Percentiles rank a stretch among this genome's conserved stretches.
phyloP scores from a whole-genome alignment of 1,284 basidiomycete species.

The Pascua guehoae region DNA sequence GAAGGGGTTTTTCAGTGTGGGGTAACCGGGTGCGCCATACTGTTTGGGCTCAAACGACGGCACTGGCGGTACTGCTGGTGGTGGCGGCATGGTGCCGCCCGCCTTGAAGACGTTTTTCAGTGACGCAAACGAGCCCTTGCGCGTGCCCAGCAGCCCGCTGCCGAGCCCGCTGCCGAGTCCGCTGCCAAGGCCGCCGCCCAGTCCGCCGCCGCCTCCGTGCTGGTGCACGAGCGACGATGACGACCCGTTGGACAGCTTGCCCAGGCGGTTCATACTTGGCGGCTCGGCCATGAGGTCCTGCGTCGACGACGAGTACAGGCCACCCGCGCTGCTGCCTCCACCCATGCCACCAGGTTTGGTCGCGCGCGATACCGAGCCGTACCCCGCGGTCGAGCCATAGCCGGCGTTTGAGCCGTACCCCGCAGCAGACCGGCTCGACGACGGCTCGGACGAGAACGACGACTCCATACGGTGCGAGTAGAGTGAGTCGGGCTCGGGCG shows the following conservation, averaged over 20 bases:
- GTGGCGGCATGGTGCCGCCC: slow-evolving; percentile 6
- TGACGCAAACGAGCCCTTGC: slow-evolving; percentile 79
- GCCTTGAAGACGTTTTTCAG: slow-evolving; percentile 81
- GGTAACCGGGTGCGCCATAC: slow-evolving; percentile 33
- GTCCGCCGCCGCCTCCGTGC: too few species aligned
- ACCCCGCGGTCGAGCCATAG: background rate
- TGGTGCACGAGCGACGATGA: slow-evolving; percentile 48
- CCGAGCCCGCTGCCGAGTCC: slow-evolving; percentile 11
- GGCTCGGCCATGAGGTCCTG: slow-evolving; percentile 12
- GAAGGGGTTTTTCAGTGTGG: slow-evolving; percentile 46
- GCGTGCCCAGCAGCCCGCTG: slow-evolving; percentile 50
- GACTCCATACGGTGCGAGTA: slow-evolving; percentile 25
- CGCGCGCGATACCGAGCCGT: background rate
- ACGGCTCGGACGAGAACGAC: slow-evolving; percentile 23
- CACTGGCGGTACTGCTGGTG: slow-evolving; percentile 33
- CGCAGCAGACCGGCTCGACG: too few species aligned
- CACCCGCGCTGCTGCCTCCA: background rate
- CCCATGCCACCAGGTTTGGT: background rate
- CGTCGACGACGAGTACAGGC: slow-evolving; percentile 9
- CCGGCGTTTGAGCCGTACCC: too few species aligned
- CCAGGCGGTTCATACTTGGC: slow-evolving; percentile 14
- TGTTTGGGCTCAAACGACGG: slow-evolving; percentile 27
- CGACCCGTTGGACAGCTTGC: slow-evolving; percentile 45
- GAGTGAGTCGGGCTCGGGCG: slow-evolving; percentile 14
- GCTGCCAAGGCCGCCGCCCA: slow-evolving; percentile 1